Base-by-base conservation (phyloP, 495 filamentous ascomycete genomes). In the Aspergillus kassunensis region DNA sequence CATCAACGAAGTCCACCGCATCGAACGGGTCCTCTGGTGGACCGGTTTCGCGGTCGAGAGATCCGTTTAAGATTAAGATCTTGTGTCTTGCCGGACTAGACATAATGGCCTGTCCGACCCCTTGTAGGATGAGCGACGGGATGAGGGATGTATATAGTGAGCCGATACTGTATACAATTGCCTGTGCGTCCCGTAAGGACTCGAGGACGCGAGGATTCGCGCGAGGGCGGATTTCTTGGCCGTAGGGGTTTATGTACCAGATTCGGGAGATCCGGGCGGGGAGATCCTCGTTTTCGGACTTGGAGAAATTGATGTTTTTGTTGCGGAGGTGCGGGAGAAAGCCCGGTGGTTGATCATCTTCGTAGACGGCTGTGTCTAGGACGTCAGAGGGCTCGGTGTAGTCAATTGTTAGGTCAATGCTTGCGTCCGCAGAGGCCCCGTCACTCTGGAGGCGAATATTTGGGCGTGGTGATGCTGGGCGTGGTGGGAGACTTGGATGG, bases 201-300 rank as follows among this genome's bases (percentile, higher is more conserved):
- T 79, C 75, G 2, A 96, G 56, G 0, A 92, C 90, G 20, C 88
- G 83, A 0, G 89, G 85, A 61, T 95, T 97, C 1, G 89, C 85
- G 0, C 80, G 69, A 0, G 88, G 88, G 20, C 84, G 79, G 63
- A 97, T 96, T 68, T 96, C 91, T 59, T 85, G 81, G 21, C 92
- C 92, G 70, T 96, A 97, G 1, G 90, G 90, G 66, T 96, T 97
- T 69, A 97, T 97, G 71, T 97, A 97, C 90, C 89, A 97, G 55
- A 97, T 79, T 6, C 92, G 78, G 57, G 80, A 71, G 56, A 97
- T 96, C 31, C 86, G 80, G 6, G 85, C 78, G 0, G 87, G 78
- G 7, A 97, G 77, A 47, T 90, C 87, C 36, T 84, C 77, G 59
- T 86, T 77, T n/a, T 77, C 59, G 36, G 71, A 63, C 66, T 97